Evolutionary conservation across 1,139 yeast species (phyloP).

Genomic region (Kodamaea fungicola): DNA sequence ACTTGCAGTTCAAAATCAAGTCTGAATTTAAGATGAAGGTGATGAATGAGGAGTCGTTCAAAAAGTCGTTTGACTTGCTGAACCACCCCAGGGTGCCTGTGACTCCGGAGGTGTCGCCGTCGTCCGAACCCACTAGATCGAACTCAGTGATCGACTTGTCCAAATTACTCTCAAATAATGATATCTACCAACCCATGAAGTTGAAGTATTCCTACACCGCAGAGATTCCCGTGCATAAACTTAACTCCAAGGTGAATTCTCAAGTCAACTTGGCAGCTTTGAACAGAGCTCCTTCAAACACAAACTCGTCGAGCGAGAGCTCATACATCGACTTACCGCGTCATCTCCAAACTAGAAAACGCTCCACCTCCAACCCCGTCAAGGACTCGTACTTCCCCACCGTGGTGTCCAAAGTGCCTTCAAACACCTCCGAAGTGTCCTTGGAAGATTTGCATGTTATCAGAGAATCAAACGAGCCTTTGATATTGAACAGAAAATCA

Average conservation of each 20-base stretch:
- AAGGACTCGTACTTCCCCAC: conserved; percentile 28
- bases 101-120: conserved; percentile 46
- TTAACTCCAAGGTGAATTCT: conserved; percentile 44
- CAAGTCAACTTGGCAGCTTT: conserved; percentile 18
- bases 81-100: conserved; percentile 35
- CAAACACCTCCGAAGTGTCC: conserved; percentile 17
- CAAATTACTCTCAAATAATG: conserved; percentile 34
- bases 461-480: conserved; percentile 19
- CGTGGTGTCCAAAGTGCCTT: conserved; percentile 14
- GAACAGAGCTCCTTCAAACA: conserved; percentile 17
- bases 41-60: conserved; percentile 41
- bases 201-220: conserved; percentile 37
- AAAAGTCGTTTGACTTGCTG: conserved; percentile 26
- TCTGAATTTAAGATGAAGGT: conserved; percentile 31
- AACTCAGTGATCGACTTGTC: conserved; percentile 44
- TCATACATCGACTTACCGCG: conserved; percentile 29
- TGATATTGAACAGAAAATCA: conserved; percentile 7
- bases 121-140: conserved; percentile 40
- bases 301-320: conserved; percentile 23
- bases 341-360: conserved; percentile 14
- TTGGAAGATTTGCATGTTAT: conserved; percentile 25
- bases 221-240: conserved; percentile 38
- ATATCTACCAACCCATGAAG: conserved; percentile 40
- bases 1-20: conserved; percentile 18
- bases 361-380: conserved; percentile 23